Conservation (phyloP, 108 stramenopile species). For the Pinguiococcus pyrenoidosus region DNA sequence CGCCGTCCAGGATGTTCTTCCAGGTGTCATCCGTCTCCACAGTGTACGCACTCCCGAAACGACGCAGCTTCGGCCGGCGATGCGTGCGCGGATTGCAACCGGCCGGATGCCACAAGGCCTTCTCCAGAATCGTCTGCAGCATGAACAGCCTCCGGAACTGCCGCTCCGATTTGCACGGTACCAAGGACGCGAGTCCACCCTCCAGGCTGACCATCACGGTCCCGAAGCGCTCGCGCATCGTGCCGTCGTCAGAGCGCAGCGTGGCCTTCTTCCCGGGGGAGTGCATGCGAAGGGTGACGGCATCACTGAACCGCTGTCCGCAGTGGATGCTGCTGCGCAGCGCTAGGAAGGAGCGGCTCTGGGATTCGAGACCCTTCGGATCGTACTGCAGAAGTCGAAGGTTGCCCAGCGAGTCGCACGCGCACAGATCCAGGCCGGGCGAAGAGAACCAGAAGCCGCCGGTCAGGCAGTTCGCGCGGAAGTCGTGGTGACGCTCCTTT, state of each 20-base stretch:
- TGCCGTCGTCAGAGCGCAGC: slow-evolving; percentile 52
- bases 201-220: slow-evolving; percentile 70
- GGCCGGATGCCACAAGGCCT: slow-evolving; percentile 70
- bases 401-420: too few relatives aligned
- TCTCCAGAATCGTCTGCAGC: slow-evolving; percentile 60
- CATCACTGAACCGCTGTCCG: slow-evolving; percentile 56
- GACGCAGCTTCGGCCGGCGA: slow-evolving; percentile 7
- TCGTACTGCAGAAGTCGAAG: slow-evolving; percentile 77
- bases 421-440: too few relatives aligned
- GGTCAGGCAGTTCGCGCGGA: too few relatives aligned
- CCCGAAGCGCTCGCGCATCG: slow-evolving; percentile 64
- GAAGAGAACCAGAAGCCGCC: too few relatives aligned
- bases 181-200: slow-evolving; percentile 55
- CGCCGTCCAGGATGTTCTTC: slow-evolving; percentile 81
- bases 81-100: slow-evolving; percentile 70
- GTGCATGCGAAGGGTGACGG: slow-evolving; percentile 53
- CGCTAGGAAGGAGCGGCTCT: slow-evolving; percentile 80
- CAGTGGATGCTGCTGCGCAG: slow-evolving; percentile 71
- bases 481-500: too few relatives aligned
- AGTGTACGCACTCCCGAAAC: slow-evolving; percentile 24
- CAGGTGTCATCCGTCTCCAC: slow-evolving; percentile 58
- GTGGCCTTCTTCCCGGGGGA: slow-evolving; percentile 68
- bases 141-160: slow-evolving; percentile 20
- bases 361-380: slow-evolving; percentile 64
- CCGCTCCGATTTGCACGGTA: slow-evolving; percentile 54